Evolutionary conservation across 495 filamentous ascomycete species (phyloP).

Genomic region (Cladorrhinum samala): DNA sequence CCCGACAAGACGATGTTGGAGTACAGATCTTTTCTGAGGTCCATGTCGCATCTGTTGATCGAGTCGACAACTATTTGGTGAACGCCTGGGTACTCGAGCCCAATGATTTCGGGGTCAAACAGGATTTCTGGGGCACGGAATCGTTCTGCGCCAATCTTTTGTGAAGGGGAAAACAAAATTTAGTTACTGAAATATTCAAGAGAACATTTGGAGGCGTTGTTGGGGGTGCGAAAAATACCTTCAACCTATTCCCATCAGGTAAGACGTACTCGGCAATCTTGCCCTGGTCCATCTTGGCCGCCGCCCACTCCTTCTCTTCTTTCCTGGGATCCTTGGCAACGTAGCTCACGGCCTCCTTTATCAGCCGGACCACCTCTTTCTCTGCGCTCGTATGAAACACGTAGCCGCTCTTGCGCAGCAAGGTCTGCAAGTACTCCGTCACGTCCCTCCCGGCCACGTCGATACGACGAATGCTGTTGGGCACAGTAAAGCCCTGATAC

Average conservation of each 20-base stretch:
- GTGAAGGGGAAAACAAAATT: slow-evolving; percentile 12
- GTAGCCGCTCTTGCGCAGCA: slow-evolving; percentile 87
- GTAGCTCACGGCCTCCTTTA: slow-evolving; percentile 93
- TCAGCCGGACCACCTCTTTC: slow-evolving; percentile 93
- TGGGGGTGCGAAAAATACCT: slow-evolving; percentile 47
- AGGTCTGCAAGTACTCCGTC: slow-evolving; percentile 87
- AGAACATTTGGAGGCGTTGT: too few species aligned
- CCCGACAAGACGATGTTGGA: slow-evolving; percentile 96
- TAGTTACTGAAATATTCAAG: too few species aligned
- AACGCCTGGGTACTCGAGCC: slow-evolving; percentile 92
- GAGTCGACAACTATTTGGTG: slow-evolving; percentile 97
- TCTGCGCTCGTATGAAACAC: slow-evolving; percentile 97
- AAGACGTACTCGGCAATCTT: slow-evolving; percentile 81
- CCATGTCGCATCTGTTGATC: slow-evolving; percentile 94
- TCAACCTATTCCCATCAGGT: slow-evolving; percentile 88
- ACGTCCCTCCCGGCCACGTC: slow-evolving; percentile 98
- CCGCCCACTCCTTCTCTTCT: slow-evolving; percentile 94
- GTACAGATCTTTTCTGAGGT: slow-evolving; percentile 89
- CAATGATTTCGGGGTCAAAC: slow-evolving; percentile 95
- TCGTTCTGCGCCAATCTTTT: slow-evolving; percentile 76
- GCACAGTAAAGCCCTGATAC: slow-evolving; percentile 96
- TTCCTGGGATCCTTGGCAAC: slow-evolving; percentile 85
- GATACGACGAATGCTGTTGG: slow-evolving; percentile 86
- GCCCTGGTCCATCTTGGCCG: slow-evolving; percentile 51
- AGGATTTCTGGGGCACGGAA: slow-evolving; percentile 96